These are phyloP conservation scores for Cystofilobasidium ferigula DNA, from an alignment of 768 basidiomycete species.

Conservation along the genomic window DNA sequence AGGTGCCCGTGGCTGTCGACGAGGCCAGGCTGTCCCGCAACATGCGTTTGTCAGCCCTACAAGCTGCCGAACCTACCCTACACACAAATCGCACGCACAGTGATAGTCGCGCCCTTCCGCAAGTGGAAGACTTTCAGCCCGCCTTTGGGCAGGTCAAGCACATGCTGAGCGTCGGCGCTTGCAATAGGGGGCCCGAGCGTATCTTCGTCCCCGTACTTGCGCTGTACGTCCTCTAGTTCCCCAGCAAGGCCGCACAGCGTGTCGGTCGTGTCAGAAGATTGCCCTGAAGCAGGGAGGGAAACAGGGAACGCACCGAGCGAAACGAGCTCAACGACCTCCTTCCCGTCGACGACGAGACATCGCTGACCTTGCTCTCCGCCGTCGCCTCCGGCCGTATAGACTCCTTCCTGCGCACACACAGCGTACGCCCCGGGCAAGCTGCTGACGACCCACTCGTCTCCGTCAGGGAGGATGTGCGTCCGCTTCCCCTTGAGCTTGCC, in stretches of 20 bases:
- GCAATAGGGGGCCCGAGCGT: conserved; percentile 2
- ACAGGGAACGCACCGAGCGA: neutral
- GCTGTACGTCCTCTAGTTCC: conserved; percentile 7
- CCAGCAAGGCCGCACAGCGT: too few species aligned
- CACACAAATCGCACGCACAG: neutral
- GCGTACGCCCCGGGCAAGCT: conserved; percentile 6
- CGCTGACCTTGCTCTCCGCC: conserved; percentile 1
- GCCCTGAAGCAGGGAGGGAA: neutral
- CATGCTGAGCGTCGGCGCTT: neutral
- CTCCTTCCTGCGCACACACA: neutral
- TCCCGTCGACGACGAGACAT: conserved; percentile 24
- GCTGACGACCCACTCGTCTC: conserved; percentile 16
- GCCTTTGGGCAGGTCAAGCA: neutral
- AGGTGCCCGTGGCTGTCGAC: conserved; percentile 23
- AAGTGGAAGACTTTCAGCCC: conserved; percentile 14
- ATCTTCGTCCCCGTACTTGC: conserved; percentile 11
- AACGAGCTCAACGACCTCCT: conserved; percentile 5
- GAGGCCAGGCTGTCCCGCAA: conserved; percentile 3
- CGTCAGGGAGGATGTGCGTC: neutral
- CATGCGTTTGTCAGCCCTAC: neutral
- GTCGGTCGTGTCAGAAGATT: too few species aligned
- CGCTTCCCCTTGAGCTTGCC: neutral
- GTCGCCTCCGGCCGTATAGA: conserved; percentile 4
- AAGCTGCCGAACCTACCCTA: too few species aligned
- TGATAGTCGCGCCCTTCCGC: neutral